A percentile compares a stretch with the other conserved stretches of the same genome.
These are phyloP conservation scores for Caryopteris hybrid DNA, from an alignment of 305 asterid species.

Conservation along the genomic window DNA sequence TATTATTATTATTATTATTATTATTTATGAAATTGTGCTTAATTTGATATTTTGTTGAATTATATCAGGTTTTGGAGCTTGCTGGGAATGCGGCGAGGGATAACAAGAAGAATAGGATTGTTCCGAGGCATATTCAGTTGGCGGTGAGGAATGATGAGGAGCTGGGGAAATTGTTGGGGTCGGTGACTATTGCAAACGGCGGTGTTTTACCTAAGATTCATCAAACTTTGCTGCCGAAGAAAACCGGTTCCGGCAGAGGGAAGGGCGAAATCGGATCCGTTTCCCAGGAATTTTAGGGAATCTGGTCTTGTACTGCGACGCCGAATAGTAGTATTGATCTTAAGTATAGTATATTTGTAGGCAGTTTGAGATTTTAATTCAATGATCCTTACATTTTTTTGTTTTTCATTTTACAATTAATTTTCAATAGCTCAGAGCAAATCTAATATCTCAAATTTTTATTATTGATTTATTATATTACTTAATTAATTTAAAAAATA, in stretches of 20 bases:
- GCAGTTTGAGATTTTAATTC: no score
- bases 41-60: neutral
- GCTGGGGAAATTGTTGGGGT: slow-evolving; percentile 64
- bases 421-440: no score
- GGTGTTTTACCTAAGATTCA: slow-evolving; percentile 81
- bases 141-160: slow-evolving; percentile 71
- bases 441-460: no score
- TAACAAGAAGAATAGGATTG: slow-evolving; percentile 71
- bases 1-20: no score
- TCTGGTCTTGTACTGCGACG: no score
- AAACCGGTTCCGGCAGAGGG: slow-evolving; percentile 26
- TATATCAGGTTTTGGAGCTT: slow-evolving; percentile 48
- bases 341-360: no score
- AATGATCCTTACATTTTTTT: no score
- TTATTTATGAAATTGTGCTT: neutral
- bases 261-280: neutral
- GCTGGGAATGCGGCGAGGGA: slow-evolving; percentile 78
- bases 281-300: neutral
- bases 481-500: no score
- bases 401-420: no score
- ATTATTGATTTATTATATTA: no score
- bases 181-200: slow-evolving; percentile 65
- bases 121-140: slow-evolving; percentile 67
- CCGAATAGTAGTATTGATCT: no score
- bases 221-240: slow-evolving; percentile 46